Percentiles rank a stretch among this genome's conserved stretches.
phyloP scores from a whole-genome alignment of 805 yeast genomes.

The Suhomyces prunicola region DNA sequence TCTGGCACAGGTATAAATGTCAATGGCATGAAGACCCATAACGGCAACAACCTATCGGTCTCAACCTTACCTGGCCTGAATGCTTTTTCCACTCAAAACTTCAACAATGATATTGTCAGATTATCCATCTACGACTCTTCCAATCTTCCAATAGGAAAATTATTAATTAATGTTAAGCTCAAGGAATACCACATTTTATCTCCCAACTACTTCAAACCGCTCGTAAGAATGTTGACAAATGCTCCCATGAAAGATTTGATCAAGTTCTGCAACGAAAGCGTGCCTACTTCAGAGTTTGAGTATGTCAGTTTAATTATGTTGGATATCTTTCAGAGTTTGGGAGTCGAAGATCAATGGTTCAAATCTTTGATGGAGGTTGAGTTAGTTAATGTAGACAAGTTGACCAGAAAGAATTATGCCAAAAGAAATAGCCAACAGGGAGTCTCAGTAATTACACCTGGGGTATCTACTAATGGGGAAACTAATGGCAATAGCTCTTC shows the following conservation, averaged over 20 bases:
- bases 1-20: conserved; percentile 21
- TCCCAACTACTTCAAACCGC: conserved; percentile 53
- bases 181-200: conserved; percentile 59
- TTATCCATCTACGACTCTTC: conserved; percentile 43
- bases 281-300: conserved; percentile 46
- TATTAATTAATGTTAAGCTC: conserved; percentile 49
- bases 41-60: conserved; percentile 3
- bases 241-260: conserved; percentile 54
- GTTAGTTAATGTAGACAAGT: conserved; percentile 46
- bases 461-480: not conserved
- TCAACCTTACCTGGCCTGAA: not conserved
- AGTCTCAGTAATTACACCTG: too few relatives aligned
- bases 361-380: conserved; percentile 66
- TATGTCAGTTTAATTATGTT: conserved; percentile 56
- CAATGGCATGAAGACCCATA: conserved; percentile 13
- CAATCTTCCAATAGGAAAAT: conserved; percentile 52
- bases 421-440: conserved; percentile 13
- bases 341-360: conserved; percentile 72
- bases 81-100: not conserved
- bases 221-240: conserved; percentile 59
- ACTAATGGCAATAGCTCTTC: conserved; percentile 3
- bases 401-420: conserved; percentile 42
- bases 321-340: conserved; percentile 71
- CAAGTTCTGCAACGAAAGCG: conserved; percentile 40
- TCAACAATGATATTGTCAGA: conserved; percentile 38